Evolutionary conservation across 2,329 filamentous ascomycete species (phyloP), one percentile per base, ranked within the genome.

Genomic region (Alternaria angustiovoidea): DNA sequence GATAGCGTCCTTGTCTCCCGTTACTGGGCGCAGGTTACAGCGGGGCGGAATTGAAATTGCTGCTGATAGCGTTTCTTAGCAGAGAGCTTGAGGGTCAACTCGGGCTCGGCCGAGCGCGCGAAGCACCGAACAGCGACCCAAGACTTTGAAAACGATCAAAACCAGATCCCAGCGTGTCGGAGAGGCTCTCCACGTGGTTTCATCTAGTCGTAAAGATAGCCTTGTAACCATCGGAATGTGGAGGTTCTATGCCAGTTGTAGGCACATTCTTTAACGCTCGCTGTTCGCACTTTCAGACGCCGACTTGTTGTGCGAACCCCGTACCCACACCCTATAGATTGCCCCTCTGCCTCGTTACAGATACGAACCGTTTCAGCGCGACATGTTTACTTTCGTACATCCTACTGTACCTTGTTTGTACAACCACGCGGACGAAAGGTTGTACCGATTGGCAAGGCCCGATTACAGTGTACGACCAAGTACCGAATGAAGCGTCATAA

Each of bases 381-480:
- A 38, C 46, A 24, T 24, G 4, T 18, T 49, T 38, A 49, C 46
- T 24, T 49, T 49, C 46, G 46, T 49, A 36, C 46, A 49, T 49
- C 6, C n/a, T n/a, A 38, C 8, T 16, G 46, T 26, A 49, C 46
- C 14, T 24, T 24, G 46, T 22, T 48, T 48, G 46, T 24, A 38
- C 46, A 20, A 49, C 24, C 20, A 49, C 6, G 18, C 46, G 46
- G 46, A 24, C 30, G 32, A 49, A 49, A 49, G 3, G 20, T 38
- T 26, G 30, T n/a, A 38, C 32, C 46, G 46, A 11, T 48, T 24
- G 46, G 14, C 4, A 49, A 49, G 46, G 46, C 20, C 46, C 46
- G 46, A 49, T 49, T 49, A 49, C 30, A 49, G 20, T 14, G 30
- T 24, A 36, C 46, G 24, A 11, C 16, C 20, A 26, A 26, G 20